Evolutionary conservation across 371 early-diverging fungal genomes (phyloP).

Genomic region (Mortierella sp.): DNA sequence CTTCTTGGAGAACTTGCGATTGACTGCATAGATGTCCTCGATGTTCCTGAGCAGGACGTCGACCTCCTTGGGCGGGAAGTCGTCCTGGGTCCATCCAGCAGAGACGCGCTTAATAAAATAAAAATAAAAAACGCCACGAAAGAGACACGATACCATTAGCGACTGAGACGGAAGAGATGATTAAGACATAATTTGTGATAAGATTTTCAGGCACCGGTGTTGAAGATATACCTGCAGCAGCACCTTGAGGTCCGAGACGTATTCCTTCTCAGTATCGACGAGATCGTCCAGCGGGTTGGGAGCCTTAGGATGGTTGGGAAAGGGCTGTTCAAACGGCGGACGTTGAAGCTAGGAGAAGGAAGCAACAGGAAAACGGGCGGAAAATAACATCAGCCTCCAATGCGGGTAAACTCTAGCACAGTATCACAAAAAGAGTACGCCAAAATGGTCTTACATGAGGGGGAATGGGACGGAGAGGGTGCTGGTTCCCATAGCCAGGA

Average conservation of each 20-base stretch:
- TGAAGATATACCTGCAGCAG: slow-evolving; percentile 43
- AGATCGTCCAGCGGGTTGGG: slow-evolving; percentile 52
- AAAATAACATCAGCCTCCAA: background rate
- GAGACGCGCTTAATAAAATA: slow-evolving; percentile 44
- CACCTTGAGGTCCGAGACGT: slow-evolving; percentile 45
- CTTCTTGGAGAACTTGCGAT: slow-evolving; percentile 51
- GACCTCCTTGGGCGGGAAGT: slow-evolving; percentile 53
- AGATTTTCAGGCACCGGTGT: too few relatives aligned
- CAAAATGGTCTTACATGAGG: slow-evolving; percentile 49
- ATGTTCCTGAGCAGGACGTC: slow-evolving; percentile 47
- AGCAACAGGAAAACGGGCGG: background rate
- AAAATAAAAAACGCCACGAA: too few relatives aligned
- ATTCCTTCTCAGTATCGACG: slow-evolving; percentile 52
- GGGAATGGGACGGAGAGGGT: slow-evolving; percentile 41
- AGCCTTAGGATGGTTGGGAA: slow-evolving; percentile 34
- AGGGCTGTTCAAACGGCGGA: slow-evolving; percentile 43
- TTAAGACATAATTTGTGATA: too few relatives aligned
- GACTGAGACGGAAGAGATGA: too few relatives aligned
- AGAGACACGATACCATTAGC: too few relatives aligned
- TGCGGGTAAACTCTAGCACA: too few relatives aligned
- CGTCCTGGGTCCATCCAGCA: slow-evolving; percentile 53
- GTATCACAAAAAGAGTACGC: too few relatives aligned
- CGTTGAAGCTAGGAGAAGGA: slow-evolving; percentile 42
- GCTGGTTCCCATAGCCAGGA: slow-evolving; percentile 27
- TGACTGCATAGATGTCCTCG: slow-evolving; percentile 51